Evolutionary conservation across 2,329 filamentous ascomycete species (phyloP).

Genomic region (Acephala macrosclerotiorum): DNA sequence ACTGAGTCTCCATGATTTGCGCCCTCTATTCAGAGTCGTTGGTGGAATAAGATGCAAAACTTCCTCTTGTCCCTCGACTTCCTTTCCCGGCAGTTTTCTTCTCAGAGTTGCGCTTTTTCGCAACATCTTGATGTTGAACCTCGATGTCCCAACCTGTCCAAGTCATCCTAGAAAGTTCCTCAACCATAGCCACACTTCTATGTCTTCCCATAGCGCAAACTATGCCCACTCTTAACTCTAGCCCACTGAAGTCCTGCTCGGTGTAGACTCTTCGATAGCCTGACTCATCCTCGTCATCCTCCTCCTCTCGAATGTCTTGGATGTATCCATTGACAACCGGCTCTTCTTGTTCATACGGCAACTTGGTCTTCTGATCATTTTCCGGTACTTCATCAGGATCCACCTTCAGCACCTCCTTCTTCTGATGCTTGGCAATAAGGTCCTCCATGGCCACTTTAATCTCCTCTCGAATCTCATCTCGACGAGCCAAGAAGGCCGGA

Average conservation of each 20-base stretch:
- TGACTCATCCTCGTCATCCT: constrained; percentile 11
- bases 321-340: not conserved
- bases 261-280: not conserved
- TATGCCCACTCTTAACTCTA: constrained; percentile 28
- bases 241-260: constrained; percentile 7
- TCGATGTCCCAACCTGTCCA: constrained; percentile 33
- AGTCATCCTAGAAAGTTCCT: constrained; percentile 26
- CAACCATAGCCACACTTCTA: constrained; percentile 35
- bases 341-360: not conserved
- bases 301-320: not conserved
- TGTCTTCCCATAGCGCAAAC: constrained; percentile 33
- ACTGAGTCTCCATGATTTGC: not conserved
- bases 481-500: constrained; percentile 19
- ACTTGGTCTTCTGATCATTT: not conserved
- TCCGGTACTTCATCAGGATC: constrained; percentile 1
- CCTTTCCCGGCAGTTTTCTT: constrained; percentile 21
- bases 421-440: constrained; percentile 13
- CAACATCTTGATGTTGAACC: constrained; percentile 30
- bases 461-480: constrained; percentile 25
- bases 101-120: constrained; percentile 21
- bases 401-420: constrained; percentile 11
- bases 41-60: constrained; percentile 12
- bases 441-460: constrained; percentile 20
- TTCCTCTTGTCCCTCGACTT: constrained; percentile 21
- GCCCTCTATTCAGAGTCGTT: constrained; percentile 10